Conservation (phyloP, 192 early-diverging fungal genomes). For the Mortierella hygrophila region DNA sequence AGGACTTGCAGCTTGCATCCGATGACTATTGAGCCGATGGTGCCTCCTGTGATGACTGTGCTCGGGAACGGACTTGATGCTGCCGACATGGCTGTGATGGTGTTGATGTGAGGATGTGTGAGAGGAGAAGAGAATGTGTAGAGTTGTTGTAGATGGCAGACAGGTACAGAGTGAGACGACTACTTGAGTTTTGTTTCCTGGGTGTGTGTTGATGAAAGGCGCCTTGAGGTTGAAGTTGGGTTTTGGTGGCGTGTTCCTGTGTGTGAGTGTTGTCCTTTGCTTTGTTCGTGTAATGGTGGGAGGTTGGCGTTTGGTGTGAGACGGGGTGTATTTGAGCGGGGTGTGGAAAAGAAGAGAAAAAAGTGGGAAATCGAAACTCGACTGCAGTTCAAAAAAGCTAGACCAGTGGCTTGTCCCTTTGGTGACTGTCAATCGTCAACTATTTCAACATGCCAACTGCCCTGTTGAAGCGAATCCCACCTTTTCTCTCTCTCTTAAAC, state of each 20-base stretch:
- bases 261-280: background rate
- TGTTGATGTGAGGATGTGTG: background rate
- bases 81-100: slow-evolving; percentile 24
- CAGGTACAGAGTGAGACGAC: background rate
- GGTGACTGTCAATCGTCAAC: background rate
- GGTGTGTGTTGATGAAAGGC: background rate
- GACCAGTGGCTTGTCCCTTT: background rate
- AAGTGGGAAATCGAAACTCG: background rate
- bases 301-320: background rate
- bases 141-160: background rate
- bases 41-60: slow-evolving; percentile 45
- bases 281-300: background rate
- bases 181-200: background rate
- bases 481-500: background rate
- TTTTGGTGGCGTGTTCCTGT: slow-evolving; percentile 7
- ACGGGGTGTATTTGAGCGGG: background rate
- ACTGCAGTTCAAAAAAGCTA: background rate
- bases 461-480: background rate
- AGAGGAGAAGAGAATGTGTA: background rate
- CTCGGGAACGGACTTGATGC: slow-evolving; percentile 51
- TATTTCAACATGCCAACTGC: background rate
- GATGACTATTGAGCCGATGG: slow-evolving; percentile 42
- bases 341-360: background rate
- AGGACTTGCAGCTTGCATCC: slow-evolving; percentile 54
- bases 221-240: background rate